Conservation (phyloP, 768 basidiomycete genomes). For the Mycena olivaceomarginata region DNA sequence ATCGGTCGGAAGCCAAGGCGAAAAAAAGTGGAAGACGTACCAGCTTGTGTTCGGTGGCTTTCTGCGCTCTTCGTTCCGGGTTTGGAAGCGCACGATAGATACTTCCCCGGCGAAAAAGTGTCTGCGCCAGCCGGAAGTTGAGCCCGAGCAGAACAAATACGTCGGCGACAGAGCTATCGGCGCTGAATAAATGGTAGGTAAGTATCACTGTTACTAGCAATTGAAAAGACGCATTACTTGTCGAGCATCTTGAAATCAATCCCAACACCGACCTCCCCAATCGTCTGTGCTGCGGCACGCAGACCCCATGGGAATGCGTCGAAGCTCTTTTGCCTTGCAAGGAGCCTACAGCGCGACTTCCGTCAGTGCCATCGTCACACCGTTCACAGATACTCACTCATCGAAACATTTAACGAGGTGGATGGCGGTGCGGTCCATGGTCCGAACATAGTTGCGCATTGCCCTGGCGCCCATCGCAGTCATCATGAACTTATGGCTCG, state of each 20-base stretch:
- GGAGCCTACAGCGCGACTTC: slow-evolving; percentile 13
- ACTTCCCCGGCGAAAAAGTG: slow-evolving; percentile 33
- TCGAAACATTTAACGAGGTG: slow-evolving; percentile 32
- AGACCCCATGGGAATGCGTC: slow-evolving; percentile 36
- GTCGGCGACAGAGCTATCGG: slow-evolving; percentile 4
- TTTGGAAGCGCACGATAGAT: slow-evolving; percentile 42
- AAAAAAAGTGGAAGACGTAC: neutral
- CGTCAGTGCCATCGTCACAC: too few species aligned
- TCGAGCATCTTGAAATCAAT: slow-evolving; percentile 39
- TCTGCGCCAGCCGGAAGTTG: slow-evolving; percentile 30
- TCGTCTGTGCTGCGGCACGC: slow-evolving; percentile 37
- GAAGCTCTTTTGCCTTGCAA: slow-evolving; percentile 22
- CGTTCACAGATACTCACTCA: neutral
- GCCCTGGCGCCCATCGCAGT: slow-evolving; percentile 41
- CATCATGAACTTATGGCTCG: slow-evolving; percentile 44
- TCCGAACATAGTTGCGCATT: slow-evolving; percentile 41
- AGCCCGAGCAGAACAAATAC: slow-evolving; percentile 17
- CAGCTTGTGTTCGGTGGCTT: neutral
- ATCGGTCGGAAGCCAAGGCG: too few species aligned
- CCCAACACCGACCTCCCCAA: slow-evolving; percentile 39
- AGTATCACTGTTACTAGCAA: too few species aligned
- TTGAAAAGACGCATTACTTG: slow-evolving; percentile 1
- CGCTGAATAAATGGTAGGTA: too few species aligned
- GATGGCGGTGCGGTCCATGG: slow-evolving; percentile 38
- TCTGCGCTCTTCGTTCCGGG: slow-evolving; percentile 30